phyloP scores from a whole-genome alignment of 345 rosid genomes.

The Triadica sebifera region DNA sequence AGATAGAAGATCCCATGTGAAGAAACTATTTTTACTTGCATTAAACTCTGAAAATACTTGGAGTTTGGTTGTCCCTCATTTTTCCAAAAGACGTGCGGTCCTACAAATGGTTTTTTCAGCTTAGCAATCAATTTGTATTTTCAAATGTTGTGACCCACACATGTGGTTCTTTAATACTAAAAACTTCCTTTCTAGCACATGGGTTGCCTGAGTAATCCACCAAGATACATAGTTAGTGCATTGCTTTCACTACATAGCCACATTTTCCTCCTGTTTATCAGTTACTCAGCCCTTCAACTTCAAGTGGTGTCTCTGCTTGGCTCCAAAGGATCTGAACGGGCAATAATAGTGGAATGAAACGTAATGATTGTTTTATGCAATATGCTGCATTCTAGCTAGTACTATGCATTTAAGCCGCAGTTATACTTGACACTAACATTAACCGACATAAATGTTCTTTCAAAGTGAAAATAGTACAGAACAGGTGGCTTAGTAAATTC shows the following conservation, averaged over 20 bases:
- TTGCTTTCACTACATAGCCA: background rate
- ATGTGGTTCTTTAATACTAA: background rate
- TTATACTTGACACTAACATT: background rate
- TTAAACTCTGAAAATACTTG: background rate
- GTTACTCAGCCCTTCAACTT: no score
- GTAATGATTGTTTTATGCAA: no score
- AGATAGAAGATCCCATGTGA: no score
- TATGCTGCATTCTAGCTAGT: no score
- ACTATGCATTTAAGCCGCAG: background rate
- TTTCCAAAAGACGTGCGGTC: constrained; percentile 2
- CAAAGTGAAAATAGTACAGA: no score
- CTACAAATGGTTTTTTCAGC: background rate
- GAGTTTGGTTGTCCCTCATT: background rate
- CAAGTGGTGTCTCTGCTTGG: no score
- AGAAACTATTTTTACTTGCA: background rate
- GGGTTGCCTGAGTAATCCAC: constrained; percentile 1
- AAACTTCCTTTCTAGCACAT: background rate
- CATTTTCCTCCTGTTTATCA: background rate
- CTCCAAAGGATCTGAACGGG: no score
- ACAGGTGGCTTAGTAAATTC: background rate
- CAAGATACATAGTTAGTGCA: background rate
- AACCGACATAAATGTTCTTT: background rate
- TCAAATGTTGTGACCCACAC: constrained; percentile 3
- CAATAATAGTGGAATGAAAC: no score
- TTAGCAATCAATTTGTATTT: background rate